Evolutionary conservation across 371 early-diverging fungal genomes (phyloP), one percentile per base, ranked within the genome.

Genomic region (Actinomortierella wolfii): DNA sequence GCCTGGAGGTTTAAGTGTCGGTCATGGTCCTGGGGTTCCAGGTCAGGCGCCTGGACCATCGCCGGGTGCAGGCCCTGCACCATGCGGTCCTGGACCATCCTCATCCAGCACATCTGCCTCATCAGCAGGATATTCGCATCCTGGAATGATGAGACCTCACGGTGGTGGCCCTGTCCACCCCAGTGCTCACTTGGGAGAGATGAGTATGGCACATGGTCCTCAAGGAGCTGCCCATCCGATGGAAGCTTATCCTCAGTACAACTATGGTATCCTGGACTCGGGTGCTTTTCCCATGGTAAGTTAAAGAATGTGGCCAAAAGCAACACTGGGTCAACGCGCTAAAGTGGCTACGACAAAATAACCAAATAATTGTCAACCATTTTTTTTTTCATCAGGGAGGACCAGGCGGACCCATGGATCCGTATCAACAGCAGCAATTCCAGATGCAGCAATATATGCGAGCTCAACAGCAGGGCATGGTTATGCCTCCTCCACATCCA

Each of bases 391-490:
- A 20, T 28, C 34, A 23, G 17, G 18, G 24, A 69, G 64, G 49
- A 28, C 54, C 60, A 40, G 52, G 57, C 18, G 62, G 59, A 23
- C 52, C 56, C 17, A 23, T 66, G 44, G 67, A 66, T 34, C 59
- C 73, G 1, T 73, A 73, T 39, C 64, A 54, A 28, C 60, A 65
- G n/a, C 62, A 62, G 24, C 65, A 64, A 17, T 28, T 51, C 14
- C 66, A 68, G 24, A 63, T 59, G n/a, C 65, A 69, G 18, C 73
- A 66, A 50, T 66, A 73, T 39, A 66, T 73, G 66, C 26, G 70
- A 34, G 63, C 69, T 3, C 28, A 56, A 23, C 49, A 29, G 15
- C 57, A 48, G 34, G 34, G 34, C 34, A 34, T 34, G 34, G 34
- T 34, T 11, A 11, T 34, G 4, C 34, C 34, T 11, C 34, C 34